Evolutionary conservation across 1,284 basidiomycete genomes (phyloP).

Genomic region (Pyrrhoderma noxium): DNA sequence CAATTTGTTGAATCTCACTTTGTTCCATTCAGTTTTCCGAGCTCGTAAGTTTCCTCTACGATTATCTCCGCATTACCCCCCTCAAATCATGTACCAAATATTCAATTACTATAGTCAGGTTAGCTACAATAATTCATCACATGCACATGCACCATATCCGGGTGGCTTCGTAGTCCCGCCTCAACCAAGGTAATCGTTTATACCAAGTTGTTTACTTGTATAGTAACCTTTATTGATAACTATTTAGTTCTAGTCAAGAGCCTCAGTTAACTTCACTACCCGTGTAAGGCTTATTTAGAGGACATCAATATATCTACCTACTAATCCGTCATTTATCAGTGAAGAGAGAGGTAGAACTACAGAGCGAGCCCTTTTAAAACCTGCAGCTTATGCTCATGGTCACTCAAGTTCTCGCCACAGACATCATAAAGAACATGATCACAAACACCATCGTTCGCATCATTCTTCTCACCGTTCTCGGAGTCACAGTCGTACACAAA

Average conservation of each 20-base stretch:
- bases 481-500: neutral
- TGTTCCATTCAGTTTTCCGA: slow-evolving; percentile 3
- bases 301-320: too few species aligned
- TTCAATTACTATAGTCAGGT: neutral
- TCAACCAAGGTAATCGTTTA: too few species aligned
- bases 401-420: slow-evolving; percentile 2
- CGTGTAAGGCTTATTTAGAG: too few species aligned
- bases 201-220: too few species aligned
- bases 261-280: too few species aligned
- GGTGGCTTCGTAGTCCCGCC: too few species aligned
- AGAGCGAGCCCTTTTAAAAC: slow-evolving; percentile 2
- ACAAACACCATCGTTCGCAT: slow-evolving; percentile 3
- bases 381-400: slow-evolving; percentile 1
- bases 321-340: neutral
- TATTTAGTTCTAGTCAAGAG: too few species aligned
- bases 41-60: slow-evolving; percentile 4
- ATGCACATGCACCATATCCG: too few species aligned
- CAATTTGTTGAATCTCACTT: neutral
- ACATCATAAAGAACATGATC: slow-evolving; percentile 2
- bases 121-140: too few species aligned
- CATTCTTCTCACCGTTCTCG: neutral
- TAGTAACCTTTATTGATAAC: too few species aligned
- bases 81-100: neutral
- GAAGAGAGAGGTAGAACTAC: slow-evolving; percentile 4
- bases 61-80: neutral